Percentiles rank a stretch among this genome's conserved stretches.
Conservation (phyloP, 306 rosid species). For the Heteromeles arbutifolia region DNA sequence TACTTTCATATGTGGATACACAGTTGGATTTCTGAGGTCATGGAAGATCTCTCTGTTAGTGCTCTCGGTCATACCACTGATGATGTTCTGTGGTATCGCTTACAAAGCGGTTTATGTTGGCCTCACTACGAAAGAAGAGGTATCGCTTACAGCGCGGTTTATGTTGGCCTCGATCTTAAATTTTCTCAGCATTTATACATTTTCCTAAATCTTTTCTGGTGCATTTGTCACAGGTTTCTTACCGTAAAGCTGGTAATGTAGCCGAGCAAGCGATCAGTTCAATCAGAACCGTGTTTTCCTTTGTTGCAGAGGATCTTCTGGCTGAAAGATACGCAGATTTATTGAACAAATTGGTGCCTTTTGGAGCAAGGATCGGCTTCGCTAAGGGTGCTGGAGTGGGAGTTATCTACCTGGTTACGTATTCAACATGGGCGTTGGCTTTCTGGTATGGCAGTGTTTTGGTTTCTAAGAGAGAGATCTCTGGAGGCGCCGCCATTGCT, state of each 20-base stretch:
- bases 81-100: slow-evolving; percentile 72
- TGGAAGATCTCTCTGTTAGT: slow-evolving; percentile 76
- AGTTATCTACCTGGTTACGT: slow-evolving; percentile 68
- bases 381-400: slow-evolving; percentile 89
- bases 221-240: slow-evolving; percentile 46
- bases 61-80: slow-evolving; percentile 73
- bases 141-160: slow-evolving; percentile 8
- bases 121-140: slow-evolving; percentile 77
- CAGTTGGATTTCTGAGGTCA: slow-evolving; percentile 70
- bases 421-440: slow-evolving; percentile 91
- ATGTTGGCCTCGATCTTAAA: not conserved
- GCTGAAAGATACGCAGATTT: slow-evolving; percentile 44
- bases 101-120: slow-evolving; percentile 87
- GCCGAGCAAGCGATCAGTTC: slow-evolving; percentile 79
- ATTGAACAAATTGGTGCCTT: slow-evolving; percentile 53
- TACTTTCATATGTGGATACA: slow-evolving; percentile 78
- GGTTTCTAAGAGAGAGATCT: slow-evolving; percentile 45
- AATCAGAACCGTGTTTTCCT: slow-evolving; percentile 80
- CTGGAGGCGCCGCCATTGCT: slow-evolving; percentile 82
- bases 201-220: slow-evolving; percentile 5
- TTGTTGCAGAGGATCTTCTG: slow-evolving; percentile 69
- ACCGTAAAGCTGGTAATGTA: slow-evolving; percentile 67
- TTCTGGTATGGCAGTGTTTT: slow-evolving; percentile 78
- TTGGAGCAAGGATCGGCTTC: slow-evolving; percentile 71
- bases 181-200: not conserved